These are phyloP conservation scores for Pythium utonaiense DNA, from an alignment of 352 stramenopile genomes.

Conservation along the genomic window DNA sequence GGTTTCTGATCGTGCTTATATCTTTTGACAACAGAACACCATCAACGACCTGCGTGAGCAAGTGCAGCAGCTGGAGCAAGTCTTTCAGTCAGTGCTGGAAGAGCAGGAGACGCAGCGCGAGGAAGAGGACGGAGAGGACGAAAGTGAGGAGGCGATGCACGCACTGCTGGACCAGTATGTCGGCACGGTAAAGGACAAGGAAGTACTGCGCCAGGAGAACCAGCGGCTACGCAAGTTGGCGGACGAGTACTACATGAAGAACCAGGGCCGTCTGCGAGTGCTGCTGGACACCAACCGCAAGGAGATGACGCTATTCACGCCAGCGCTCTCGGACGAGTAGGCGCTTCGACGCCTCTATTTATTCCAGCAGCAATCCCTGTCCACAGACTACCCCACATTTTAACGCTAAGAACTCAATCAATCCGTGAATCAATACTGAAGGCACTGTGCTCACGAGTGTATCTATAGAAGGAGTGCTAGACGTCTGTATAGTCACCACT, in stretches of 20 bases:
- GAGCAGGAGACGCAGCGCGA: conserved; percentile 11
- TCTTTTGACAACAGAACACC: conserved; percentile 37
- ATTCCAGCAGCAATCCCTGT: background rate
- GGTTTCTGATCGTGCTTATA: too few species aligned
- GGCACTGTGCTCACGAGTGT: too few species aligned
- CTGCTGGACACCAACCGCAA: conserved; percentile 60
- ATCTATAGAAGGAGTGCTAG: too few species aligned
- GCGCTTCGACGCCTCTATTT: background rate
- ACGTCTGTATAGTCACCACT: too few species aligned
- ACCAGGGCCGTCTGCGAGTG: conserved; percentile 55
- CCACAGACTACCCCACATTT: too few species aligned
- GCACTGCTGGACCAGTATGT: conserved; percentile 21
- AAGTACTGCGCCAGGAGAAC: conserved; percentile 62
- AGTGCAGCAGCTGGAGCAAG: conserved; percentile 26
- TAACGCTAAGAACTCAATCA: background rate
- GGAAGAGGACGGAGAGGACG: background rate
- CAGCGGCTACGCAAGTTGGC: conserved; percentile 53
- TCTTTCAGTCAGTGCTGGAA: conserved; percentile 16
- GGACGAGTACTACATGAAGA: conserved; percentile 80
- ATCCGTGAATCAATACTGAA: too few species aligned
- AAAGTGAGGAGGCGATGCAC: background rate
- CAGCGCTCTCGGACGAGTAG: conserved; percentile 15
- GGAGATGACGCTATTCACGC: conserved; percentile 27
- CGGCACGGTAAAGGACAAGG: conserved; percentile 40
- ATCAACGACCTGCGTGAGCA: conserved; percentile 62